These are phyloP conservation scores for Penicillium brasilianum DNA, from an alignment of 2,329 filamentous ascomycete genomes.

Conservation along the genomic window DNA sequence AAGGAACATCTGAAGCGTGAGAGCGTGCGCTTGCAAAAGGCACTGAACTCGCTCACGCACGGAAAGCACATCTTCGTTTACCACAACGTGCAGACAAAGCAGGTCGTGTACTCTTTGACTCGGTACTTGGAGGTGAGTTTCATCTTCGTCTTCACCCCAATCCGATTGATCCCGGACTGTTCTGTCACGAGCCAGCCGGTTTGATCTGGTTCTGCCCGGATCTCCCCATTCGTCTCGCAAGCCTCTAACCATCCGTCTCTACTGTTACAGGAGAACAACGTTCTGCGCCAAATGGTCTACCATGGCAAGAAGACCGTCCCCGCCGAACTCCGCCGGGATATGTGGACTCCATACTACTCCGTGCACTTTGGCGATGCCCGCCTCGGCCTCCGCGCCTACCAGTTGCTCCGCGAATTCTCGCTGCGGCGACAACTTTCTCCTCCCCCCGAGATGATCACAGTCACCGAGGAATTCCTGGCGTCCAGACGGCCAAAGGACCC, in stretches of 20 bases:
- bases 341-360: constrained; percentile 66
- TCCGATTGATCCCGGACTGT: background rate
- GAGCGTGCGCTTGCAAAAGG: constrained; percentile 49
- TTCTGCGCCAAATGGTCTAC: constrained; percentile 64
- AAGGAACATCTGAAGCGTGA: constrained; percentile 45
- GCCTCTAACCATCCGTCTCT: constrained; percentile 14
- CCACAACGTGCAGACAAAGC: constrained; percentile 65
- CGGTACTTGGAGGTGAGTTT: constrained; percentile 59
- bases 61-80: constrained; percentile 68
- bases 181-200: no score
- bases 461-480: constrained; percentile 50
- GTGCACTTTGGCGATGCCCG: constrained; percentile 59
- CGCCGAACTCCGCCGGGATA: constrained; percentile 62
- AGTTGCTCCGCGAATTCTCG: constrained; percentile 64
- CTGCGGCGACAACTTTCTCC: constrained; percentile 62
- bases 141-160: background rate
- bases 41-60: constrained; percentile 54
- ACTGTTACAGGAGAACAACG: constrained; percentile 52
- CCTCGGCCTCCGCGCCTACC: constrained; percentile 61
- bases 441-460: constrained; percentile 49
- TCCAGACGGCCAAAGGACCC: constrained; percentile 46
- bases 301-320: constrained; percentile 69
- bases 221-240: background rate
- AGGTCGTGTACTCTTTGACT: constrained; percentile 67
- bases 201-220: background rate